Percentiles rank a stretch among this genome's conserved stretches.
Evolutionary conservation across 345 rosid species (phyloP).

Genomic region (Kernera saxatilis): DNA sequence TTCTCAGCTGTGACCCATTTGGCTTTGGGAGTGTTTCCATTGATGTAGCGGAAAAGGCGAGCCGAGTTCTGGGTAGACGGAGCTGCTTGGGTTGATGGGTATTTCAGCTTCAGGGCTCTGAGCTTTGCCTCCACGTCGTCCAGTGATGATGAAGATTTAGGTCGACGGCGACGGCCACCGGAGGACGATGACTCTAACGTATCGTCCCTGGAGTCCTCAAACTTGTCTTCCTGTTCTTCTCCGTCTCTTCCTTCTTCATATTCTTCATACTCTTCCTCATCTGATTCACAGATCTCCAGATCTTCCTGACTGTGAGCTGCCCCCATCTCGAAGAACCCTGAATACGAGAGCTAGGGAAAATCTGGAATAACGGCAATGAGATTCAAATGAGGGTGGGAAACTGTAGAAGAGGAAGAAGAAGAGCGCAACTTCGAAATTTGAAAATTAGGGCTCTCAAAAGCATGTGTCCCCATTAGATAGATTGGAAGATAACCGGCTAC

Average conservation of each 20-base stretch:
- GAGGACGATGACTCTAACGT: constrained; percentile 43
- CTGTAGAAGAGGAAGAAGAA: neutral
- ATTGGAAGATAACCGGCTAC: constrained; percentile 11
- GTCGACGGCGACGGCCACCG: constrained; percentile 16
- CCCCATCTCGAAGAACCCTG: constrained; percentile 41
- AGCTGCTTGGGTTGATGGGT: constrained; percentile 37
- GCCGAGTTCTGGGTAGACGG: constrained; percentile 40
- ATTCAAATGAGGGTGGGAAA: constrained; percentile 23
- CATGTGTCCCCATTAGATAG: neutral
- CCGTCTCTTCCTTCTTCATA: constrained; percentile 38
- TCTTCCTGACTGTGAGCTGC: constrained; percentile 65
- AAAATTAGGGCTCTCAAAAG: constrained; percentile 35
- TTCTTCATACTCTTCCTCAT: constrained; percentile 39
- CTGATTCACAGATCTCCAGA: constrained; percentile 61
- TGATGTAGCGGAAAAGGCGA: constrained; percentile 62
- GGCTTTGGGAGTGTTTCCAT: constrained; percentile 74
- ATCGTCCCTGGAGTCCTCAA: constrained; percentile 46
- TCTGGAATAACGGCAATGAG: constrained; percentile 2
- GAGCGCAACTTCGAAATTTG: constrained; percentile 45
- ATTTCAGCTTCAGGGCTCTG: constrained; percentile 55
- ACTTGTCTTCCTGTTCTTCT: constrained; percentile 42
- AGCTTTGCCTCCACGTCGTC: constrained; percentile 69
- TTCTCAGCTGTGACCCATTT: constrained; percentile 75
- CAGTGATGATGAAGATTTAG: constrained; percentile 49
- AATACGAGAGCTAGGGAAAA: neutral